A percentile compares a stretch with the other conserved stretches of the same genome.
Evolutionary conservation across 73 alveolate genomes (phyloP).

Genomic region (Uronychia setigera): DNA sequence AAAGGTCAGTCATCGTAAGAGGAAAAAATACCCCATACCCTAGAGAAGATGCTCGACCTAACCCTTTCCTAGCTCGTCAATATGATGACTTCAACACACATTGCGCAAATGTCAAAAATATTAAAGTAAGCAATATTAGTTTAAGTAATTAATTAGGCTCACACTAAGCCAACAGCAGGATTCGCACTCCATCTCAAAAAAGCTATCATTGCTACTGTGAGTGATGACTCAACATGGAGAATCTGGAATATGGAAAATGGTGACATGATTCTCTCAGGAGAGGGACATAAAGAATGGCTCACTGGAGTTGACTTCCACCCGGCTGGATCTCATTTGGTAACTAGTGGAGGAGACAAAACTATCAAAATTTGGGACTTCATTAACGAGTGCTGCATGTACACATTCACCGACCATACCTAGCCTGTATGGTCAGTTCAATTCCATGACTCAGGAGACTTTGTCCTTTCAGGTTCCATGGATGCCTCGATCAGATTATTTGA

Average conservation of each 20-base stretch:
- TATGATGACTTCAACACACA: constrained; percentile 58
- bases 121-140: constrained; percentile 15
- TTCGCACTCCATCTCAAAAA: constrained; percentile 53
- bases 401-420: constrained; percentile 97
- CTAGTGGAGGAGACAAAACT: constrained; percentile 98
- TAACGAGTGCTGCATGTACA: constrained; percentile 96
- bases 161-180: constrained; percentile 59
- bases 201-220: constrained; percentile 96
- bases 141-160: constrained; percentile 36
- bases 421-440: constrained; percentile 95
- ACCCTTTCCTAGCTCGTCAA: constrained; percentile 55
- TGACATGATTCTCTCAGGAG: constrained; percentile 98
- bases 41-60: constrained; percentile 69
- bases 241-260: constrained; percentile 97
- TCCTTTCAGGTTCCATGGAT: constrained; percentile 97
- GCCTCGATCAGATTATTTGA: constrained; percentile 96
- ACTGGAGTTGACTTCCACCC: constrained; percentile 99
- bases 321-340: constrained; percentile 95
- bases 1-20: constrained; percentile 4
- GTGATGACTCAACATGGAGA: constrained; percentile 99
- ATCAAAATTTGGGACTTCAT: constrained; percentile 98
- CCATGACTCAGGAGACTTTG: constrained; percentile 98
- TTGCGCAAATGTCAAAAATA: constrained; percentile 24
- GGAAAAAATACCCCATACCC: constrained; percentile 68
- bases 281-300: constrained; percentile 99